Percentiles rank a stretch among this genome's conserved stretches.
These are phyloP conservation scores for Dianthus caryophyllus DNA, from an alignment of 148 eudicot species.

Conservation along the genomic window DNA sequence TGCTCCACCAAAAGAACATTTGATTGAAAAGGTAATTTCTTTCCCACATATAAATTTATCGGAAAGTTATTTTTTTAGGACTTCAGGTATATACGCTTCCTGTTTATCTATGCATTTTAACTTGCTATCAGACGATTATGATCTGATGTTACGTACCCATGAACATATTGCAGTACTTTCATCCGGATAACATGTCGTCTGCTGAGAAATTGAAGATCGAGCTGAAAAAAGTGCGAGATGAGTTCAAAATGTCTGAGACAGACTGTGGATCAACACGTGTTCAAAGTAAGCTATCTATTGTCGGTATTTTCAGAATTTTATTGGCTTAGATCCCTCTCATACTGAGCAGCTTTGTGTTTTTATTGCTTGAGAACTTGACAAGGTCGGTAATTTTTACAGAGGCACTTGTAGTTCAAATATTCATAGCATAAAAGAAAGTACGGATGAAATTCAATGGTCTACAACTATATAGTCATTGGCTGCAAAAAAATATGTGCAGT, in stretches of 20 bases:
- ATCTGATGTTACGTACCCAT: background rate
- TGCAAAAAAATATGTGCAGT: background rate
- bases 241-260: constrained; percentile 84
- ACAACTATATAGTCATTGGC: background rate
- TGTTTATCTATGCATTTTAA: background rate
- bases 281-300: constrained; percentile 46
- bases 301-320: background rate
- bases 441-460: background rate
- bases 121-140: constrained; percentile 3
- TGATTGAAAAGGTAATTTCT: constrained; percentile 75
- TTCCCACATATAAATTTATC: constrained; percentile 1
- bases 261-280: constrained; percentile 98
- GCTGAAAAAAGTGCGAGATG: constrained; percentile 75
- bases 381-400: background rate
- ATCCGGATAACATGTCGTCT: constrained; percentile 95
- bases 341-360: background rate
- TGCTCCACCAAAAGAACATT: constrained; percentile 59
- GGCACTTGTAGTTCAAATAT: background rate
- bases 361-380: background rate
- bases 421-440: background rate
- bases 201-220: constrained; percentile 83
- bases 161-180: constrained; percentile 69
- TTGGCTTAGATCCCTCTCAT: background rate
- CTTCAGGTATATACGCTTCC: background rate
- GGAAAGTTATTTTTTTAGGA: background rate